These are phyloP conservation scores for Fimicolochytrium jonesii DNA, from an alignment of 192 early-diverging fungal genomes.

Conservation along the genomic window DNA sequence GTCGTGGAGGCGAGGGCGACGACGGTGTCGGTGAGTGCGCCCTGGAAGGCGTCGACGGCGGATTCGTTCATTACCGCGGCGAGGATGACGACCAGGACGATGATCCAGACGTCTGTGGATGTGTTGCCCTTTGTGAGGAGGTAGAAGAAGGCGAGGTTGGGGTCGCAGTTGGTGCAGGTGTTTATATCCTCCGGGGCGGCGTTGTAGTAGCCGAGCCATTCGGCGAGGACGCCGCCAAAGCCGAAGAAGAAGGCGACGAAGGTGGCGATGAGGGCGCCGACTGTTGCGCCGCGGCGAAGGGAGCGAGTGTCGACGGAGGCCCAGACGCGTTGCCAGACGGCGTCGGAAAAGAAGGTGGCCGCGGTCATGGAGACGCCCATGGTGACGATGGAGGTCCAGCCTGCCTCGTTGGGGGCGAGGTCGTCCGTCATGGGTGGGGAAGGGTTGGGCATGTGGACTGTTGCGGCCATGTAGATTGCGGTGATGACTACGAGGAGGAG, in stretches of 20 bases:
- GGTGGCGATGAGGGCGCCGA: conserved; percentile 28
- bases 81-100: conserved; percentile 35
- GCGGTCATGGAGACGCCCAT: conserved; percentile 35
- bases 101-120: conserved; percentile 24
- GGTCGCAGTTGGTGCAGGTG: too few relatives aligned
- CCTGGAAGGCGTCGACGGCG: conserved; percentile 51
- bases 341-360: conserved; percentile 46
- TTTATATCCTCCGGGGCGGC: conserved; percentile 10
- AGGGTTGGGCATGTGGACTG: conserved; percentile 27
- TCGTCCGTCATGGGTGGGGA: conserved; percentile 24
- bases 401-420: conserved; percentile 30
- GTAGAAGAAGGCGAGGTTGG: conserved; percentile 36
- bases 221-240: conserved; percentile 42
- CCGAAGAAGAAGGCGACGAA: conserved; percentile 40
- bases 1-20: conserved; percentile 18
- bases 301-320: conserved; percentile 31
- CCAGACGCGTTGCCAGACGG: conserved; percentile 53
- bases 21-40: conserved; percentile 39
- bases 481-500: conserved; percentile 27
- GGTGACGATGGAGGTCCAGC: conserved; percentile 38
- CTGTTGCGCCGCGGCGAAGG: conserved; percentile 22
- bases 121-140: conserved; percentile 29
- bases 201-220: conserved; percentile 26
- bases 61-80: conserved; percentile 43
- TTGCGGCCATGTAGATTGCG: conserved; percentile 37